These are phyloP conservation scores for Apophysomyces ossiformis DNA, from an alignment of 371 early-diverging fungal genomes.

Conservation along the genomic window DNA sequence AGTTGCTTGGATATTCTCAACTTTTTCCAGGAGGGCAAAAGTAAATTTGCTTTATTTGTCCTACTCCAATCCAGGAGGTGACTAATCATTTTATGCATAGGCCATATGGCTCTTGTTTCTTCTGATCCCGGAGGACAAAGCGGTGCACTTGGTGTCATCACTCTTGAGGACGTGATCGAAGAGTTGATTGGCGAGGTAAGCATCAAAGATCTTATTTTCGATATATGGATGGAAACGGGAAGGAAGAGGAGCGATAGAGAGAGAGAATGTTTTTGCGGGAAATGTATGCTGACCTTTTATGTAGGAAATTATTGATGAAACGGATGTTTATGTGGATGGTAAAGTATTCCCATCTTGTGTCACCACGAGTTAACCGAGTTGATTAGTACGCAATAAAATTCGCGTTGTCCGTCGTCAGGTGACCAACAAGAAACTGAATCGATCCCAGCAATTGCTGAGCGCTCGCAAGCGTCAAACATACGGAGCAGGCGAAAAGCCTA, in stretches of 20 bases:
- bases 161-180: slow-evolving; percentile 97
- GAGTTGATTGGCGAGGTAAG: slow-evolving; percentile 85
- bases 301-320: slow-evolving; percentile 93
- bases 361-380: background rate
- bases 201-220: too few species aligned
- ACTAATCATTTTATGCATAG: slow-evolving; percentile 16
- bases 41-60: slow-evolving; percentile 35
- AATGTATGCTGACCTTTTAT: slow-evolving; percentile 2
- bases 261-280: too few species aligned
- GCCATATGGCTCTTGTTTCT: slow-evolving; percentile 78
- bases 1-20: slow-evolving; percentile 91
- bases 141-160: slow-evolving; percentile 86
- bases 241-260: too few species aligned
- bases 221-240: too few species aligned
- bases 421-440: slow-evolving; percentile 21
- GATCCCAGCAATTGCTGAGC: background rate
- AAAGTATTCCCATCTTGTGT: background rate
- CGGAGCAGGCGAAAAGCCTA: slow-evolving; percentile 5
- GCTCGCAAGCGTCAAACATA: background rate
- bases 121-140: slow-evolving; percentile 55
- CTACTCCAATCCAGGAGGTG: background rate
- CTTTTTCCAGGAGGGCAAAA: slow-evolving; percentile 90
- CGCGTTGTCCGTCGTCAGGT: slow-evolving; percentile 48
- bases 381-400: slow-evolving; percentile 43
- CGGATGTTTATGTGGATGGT: slow-evolving; percentile 91